Conservation (phyloP, 169 alveolate genomes). For the Toxoplasma gondii region DNA sequence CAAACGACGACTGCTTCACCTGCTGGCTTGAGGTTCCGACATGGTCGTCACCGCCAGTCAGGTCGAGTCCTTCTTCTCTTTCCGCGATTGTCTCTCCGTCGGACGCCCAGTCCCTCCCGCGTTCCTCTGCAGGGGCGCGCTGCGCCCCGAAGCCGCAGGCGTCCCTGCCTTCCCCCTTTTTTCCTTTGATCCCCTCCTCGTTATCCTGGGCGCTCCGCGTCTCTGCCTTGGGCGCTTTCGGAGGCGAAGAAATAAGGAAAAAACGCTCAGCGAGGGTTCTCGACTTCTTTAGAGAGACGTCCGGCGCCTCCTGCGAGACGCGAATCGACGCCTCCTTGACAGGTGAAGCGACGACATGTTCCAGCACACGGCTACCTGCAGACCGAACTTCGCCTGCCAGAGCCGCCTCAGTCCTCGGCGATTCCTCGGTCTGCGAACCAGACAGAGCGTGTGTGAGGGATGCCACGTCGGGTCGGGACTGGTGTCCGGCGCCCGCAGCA, state of each 20-base stretch:
- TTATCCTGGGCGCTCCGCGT: not conserved
- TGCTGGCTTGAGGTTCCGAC: no score
- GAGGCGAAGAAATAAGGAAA: conserved; percentile 5
- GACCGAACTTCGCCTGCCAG: not conserved
- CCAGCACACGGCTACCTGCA: not conserved
- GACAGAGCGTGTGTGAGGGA: no score
- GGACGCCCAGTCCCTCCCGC: not conserved
- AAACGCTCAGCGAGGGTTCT: not conserved
- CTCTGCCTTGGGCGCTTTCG: not conserved
- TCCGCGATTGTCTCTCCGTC: not conserved
- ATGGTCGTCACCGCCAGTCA: no score
- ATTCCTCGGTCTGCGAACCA: no score
- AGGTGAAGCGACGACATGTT: not conserved
- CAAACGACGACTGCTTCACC: no score
- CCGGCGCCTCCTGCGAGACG: not conserved
- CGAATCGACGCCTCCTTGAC: not conserved
- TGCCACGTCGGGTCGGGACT: no score
- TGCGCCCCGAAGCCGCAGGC: not conserved
- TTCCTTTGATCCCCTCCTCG: not conserved
- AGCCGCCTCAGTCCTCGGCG: not conserved
- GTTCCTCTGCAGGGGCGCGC: not conserved
- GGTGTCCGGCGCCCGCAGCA: no score
- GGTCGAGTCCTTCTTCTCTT: not conserved
- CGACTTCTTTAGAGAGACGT: not conserved
- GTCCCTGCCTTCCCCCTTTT: not conserved